Percentiles rank a stretch among this genome's conserved stretches.
Conservation (phyloP, 2,329 filamentous ascomycete genomes). For the Colletotrichum spaethianum region DNA sequence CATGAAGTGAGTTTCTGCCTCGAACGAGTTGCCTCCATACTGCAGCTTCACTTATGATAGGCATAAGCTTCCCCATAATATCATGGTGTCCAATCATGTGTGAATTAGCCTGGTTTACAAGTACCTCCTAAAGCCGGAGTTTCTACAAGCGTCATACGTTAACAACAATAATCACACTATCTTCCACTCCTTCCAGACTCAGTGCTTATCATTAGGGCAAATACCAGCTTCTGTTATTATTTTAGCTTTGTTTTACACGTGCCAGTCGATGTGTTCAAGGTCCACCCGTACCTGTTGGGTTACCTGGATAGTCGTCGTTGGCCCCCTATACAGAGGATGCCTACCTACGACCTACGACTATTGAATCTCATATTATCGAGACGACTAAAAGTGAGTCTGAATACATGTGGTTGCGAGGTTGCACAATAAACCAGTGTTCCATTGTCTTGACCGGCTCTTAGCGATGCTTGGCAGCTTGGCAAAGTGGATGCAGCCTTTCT, state of each 20-base stretch:
- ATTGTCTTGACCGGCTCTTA: neutral
- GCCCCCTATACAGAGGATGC: neutral
- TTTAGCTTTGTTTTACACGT: neutral
- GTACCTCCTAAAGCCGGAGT: too few species aligned
- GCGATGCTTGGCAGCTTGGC: constrained; percentile 5
- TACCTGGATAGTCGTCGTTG: neutral
- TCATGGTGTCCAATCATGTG: too few species aligned
- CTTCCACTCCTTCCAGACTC: neutral
- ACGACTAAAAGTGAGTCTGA: neutral
- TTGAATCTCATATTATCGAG: too few species aligned
- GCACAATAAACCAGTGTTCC: neutral
- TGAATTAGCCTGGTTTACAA: too few species aligned
- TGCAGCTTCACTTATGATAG: too few species aligned
- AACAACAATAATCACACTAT: too few species aligned
- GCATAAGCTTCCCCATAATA: too few species aligned
- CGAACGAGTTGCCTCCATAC: too few species aligned
- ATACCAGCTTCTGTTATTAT: neutral
- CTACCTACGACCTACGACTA: neutral
- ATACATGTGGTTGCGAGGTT: neutral
- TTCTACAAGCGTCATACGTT: too few species aligned
- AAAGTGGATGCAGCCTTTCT: neutral
- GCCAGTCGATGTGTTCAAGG: neutral
- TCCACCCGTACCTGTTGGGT: neutral
- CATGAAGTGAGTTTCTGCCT: too few species aligned
- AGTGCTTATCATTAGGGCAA: neutral